These are phyloP conservation scores for Mucor sp. DNA, from an alignment of 371 early-diverging fungal genomes.

Conservation along the genomic window DNA sequence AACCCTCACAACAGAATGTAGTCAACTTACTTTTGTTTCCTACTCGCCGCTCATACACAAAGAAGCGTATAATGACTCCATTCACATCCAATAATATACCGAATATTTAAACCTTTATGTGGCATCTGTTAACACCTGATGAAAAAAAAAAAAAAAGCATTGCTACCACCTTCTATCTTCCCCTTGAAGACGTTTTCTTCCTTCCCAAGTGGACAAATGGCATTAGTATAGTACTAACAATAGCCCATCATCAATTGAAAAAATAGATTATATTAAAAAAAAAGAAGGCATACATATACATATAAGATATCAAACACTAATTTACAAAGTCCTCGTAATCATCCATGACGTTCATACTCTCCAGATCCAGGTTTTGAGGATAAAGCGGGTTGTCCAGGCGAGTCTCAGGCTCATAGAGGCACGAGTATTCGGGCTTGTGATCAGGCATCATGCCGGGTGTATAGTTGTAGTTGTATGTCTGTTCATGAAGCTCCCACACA, in stretches of 20 bases:
- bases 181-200: too few relatives aligned
- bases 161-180: too few relatives aligned
- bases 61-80: too few relatives aligned
- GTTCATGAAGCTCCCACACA: slow-evolving; percentile 92
- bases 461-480: slow-evolving; percentile 86
- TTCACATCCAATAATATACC: too few relatives aligned
- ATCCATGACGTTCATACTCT: slow-evolving; percentile 30
- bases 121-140: too few relatives aligned
- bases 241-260: background rate
- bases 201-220: too few relatives aligned
- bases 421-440: slow-evolving; percentile 70
- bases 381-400: slow-evolving; percentile 22
- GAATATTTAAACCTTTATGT: too few relatives aligned
- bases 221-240: too few relatives aligned
- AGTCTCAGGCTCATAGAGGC: slow-evolving; percentile 69
- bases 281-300: background rate
- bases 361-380: slow-evolving; percentile 12
- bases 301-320: slow-evolving; percentile 10
- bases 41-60: too few relatives aligned
- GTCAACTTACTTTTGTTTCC: too few relatives aligned
- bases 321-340: slow-evolving; percentile 34
- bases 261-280: background rate
- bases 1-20: too few relatives aligned
- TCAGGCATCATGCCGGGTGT: slow-evolving; percentile 56
- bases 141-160: too few relatives aligned